phyloP scores from a whole-genome alignment of 2,329 filamentous ascomycete species.

The Alternaria brassicae region DNA sequence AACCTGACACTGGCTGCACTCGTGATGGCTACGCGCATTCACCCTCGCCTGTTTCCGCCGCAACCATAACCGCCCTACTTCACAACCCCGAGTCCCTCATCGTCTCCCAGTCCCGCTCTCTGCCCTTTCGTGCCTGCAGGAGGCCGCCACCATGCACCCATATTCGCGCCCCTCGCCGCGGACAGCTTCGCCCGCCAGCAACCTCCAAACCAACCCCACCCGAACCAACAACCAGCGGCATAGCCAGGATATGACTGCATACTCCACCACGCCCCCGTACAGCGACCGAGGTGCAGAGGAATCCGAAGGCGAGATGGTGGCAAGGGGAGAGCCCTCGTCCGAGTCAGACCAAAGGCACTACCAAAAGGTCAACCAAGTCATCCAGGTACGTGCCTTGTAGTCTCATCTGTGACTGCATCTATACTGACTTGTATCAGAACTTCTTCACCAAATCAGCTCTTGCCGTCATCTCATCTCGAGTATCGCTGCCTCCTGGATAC shows the following conservation, averaged over 20 bases:
- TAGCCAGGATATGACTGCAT: constrained; percentile 59
- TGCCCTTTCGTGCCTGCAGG: constrained; percentile 27
- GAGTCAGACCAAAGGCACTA: constrained; percentile 43
- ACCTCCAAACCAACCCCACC: constrained; percentile 73
- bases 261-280: constrained; percentile 59
- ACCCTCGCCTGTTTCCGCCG: constrained; percentile 42
- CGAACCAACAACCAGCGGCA: constrained; percentile 78
- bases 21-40: constrained; percentile 49
- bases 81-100: constrained; percentile 19
- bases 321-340: constrained; percentile 38
- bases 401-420: background rate
- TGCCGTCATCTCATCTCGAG: constrained; percentile 80
- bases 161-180: constrained; percentile 78
- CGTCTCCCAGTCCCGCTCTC: constrained; percentile 13
- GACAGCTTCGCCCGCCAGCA: constrained; percentile 74
- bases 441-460: constrained; percentile 89
- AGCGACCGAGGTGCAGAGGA: constrained; percentile 60
- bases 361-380: constrained; percentile 86
- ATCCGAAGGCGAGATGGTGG: constrained; percentile 56
- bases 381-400: constrained; percentile 70
- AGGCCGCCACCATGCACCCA: constrained; percentile 72
- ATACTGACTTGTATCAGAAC: constrained; percentile 66
- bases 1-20: constrained; percentile 39
- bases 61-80: constrained; percentile 39
- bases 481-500: constrained; percentile 68